Base-by-base conservation (phyloP, 2,329 filamentous ascomycete genomes). In the Pseudonectria foliicola region DNA sequence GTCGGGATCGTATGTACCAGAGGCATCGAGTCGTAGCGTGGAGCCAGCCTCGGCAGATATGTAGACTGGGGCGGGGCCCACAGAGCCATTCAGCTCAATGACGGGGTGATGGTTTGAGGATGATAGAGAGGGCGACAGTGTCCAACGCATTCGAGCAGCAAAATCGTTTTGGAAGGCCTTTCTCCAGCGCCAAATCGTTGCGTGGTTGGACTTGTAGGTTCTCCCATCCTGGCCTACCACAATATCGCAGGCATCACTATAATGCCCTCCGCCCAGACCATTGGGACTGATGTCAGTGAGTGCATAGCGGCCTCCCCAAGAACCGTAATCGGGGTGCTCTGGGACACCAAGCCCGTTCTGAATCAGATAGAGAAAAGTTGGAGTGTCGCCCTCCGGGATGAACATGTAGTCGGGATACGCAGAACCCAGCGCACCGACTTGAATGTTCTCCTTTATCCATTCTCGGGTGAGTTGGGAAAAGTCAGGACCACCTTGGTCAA, bases 391-490 rank as follows among this genome's bases (percentile, higher is more conserved):
- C 48, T 78, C 74, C 14, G 66, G 61, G 35, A 74, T 73, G 43
- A 62, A 75, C 7, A 63, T 49, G 29, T 64, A 65, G 39, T 73
- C 52, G 0, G 67, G 68, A 36, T 73, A 73, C 2, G 50, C 56
- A 0, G 45, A 40, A 2, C 68, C 70, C 6, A 75, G 44, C 4
- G 57, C 53, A 0, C 59, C 59, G 14, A 74, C 62, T 40, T 75
- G 72, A 29, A 77, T 68, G 42, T 77, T 62, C 27, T 68, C 54
- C 28, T 64, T 62, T 35, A 77, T 54, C 72, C 73, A 77, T 12
- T 63, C 57, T 34, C 67, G 64, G 7, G 64, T 65, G 23, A 75
- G 57, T 29, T 67, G 66, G 6, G 59, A 56, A 27, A 57, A 57
- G 37, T 77, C 68, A 0, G 71, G 66, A 6, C 46, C 46, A 6